These are phyloP conservation scores for Echria macrotheca DNA, from an alignment of 495 filamentous ascomycete species.

Conservation along the genomic window DNA sequence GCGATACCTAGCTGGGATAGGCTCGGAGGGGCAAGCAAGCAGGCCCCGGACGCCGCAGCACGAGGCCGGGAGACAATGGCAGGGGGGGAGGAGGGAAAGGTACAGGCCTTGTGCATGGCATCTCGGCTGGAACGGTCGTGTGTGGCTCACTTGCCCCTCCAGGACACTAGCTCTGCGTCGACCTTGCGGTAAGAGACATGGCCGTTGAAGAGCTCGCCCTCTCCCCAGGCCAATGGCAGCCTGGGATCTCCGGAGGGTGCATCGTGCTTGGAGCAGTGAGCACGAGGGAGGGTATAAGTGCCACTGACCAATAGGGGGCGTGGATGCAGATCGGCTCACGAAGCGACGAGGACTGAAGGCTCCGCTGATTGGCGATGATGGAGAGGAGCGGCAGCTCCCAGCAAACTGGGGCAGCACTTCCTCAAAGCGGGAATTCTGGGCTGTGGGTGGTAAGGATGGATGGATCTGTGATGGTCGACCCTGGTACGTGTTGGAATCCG, in stretches of 20 bases:
- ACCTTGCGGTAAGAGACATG: constrained; percentile 45
- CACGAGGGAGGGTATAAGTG: too few species aligned
- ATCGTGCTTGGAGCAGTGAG: too few species aligned
- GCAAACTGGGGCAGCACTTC: constrained; percentile 10
- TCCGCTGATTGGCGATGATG: background rate
- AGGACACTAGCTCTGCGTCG: constrained; percentile 40
- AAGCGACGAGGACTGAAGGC: constrained; percentile 13
- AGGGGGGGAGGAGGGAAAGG: constrained; percentile 17
- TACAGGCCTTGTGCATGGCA: constrained; percentile 27
- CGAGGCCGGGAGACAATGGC: too few species aligned
- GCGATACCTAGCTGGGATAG: constrained; percentile 13
- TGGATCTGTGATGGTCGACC: constrained; percentile 14
- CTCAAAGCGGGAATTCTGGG: constrained; percentile 12
- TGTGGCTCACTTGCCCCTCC: constrained; percentile 35
- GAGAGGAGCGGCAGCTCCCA: constrained; percentile 7
- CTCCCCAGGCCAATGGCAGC: constrained; percentile 35
- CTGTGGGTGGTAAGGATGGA: constrained; percentile 14
- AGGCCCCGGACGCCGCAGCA: constrained; percentile 11
- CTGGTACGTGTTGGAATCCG: background rate
- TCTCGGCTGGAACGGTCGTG: constrained; percentile 39
- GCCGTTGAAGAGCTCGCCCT: constrained; percentile 39
- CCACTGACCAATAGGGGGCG: too few species aligned
- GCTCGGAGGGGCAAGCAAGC: constrained; percentile 7
- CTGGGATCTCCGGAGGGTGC: too few species aligned
- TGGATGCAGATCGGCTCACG: constrained; percentile 24